These are phyloP conservation scores for Rhododendron molle DNA, from an alignment of 148 eudicot species.

Conservation along the genomic window DNA sequence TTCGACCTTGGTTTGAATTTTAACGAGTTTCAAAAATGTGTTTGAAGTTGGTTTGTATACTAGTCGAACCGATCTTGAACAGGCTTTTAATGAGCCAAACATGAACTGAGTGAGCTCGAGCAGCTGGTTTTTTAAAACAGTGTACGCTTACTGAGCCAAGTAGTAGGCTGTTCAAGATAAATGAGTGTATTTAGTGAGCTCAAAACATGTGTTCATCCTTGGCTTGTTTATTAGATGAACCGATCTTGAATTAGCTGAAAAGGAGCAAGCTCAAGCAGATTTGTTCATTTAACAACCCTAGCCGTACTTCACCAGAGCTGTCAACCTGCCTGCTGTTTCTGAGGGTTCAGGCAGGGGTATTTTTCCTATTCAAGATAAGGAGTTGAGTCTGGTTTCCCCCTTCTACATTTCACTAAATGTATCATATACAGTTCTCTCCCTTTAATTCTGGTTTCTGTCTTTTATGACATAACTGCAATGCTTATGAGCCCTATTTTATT, in stretches of 20 bases:
- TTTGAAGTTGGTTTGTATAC: background rate
- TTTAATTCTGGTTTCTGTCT: background rate
- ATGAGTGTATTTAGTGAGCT: background rate
- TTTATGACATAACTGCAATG: background rate
- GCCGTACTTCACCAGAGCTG: background rate
- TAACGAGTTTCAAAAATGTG: background rate
- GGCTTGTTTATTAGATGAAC: background rate
- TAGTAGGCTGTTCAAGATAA: background rate
- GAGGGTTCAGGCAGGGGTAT: constrained; percentile 7
- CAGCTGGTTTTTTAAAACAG: background rate
- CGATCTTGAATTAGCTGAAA: background rate
- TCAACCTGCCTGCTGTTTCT: constrained; percentile 1
- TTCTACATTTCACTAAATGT: background rate
- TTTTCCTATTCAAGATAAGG: background rate
- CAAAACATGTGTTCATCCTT: background rate
- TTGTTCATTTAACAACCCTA: background rate
- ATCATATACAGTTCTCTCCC: background rate
- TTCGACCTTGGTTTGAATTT: background rate
- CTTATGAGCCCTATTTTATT: background rate
- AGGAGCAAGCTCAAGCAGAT: background rate
- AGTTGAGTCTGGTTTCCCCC: background rate
- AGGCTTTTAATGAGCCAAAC: background rate
- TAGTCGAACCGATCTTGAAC: background rate
- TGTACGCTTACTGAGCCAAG: background rate
- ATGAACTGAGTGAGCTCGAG: background rate